These are phyloP conservation scores for Saccharomycopsis schoenii DNA, from an alignment of 805 yeast species.

Conservation along the genomic window DNA sequence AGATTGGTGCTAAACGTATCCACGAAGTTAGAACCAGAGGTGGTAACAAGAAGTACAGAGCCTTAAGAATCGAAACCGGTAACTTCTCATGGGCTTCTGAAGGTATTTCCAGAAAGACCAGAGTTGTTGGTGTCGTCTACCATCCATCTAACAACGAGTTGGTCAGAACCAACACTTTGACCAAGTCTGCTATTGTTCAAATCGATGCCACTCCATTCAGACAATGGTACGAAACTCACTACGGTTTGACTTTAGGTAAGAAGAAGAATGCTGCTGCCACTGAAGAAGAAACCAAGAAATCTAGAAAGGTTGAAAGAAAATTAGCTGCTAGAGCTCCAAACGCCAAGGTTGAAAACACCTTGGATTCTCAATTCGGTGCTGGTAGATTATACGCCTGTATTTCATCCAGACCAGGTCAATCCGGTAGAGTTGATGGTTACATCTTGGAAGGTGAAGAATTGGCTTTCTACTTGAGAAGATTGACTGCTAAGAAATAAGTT, in stretches of 20 bases:
- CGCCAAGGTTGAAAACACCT: constrained; percentile 81
- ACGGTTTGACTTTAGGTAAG: constrained; percentile 91
- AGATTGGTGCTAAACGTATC: constrained; percentile 97
- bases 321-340: constrained; percentile 82
- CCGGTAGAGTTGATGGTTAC: constrained; percentile 99
- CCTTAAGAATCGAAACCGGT: constrained; percentile 97
- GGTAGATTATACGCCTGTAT: constrained; percentile 98
- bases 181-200: constrained; percentile 98
- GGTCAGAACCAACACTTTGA: constrained; percentile 98
- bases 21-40: constrained; percentile 99
- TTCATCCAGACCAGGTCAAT: constrained; percentile 99
- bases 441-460: constrained; percentile 99
- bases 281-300: constrained; percentile 59
- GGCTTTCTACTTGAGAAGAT: constrained; percentile 99
- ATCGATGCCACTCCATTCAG: constrained; percentile 99
- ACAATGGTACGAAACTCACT: constrained; percentile 98
- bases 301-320: constrained; percentile 55
- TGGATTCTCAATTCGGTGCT: constrained; percentile 94
- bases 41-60: constrained; percentile 99
- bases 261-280: constrained; percentile 40
- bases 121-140: constrained; percentile 95
- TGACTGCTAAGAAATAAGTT: constrained; percentile 94
- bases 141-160: constrained; percentile 99
- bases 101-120: constrained; percentile 97
- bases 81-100: constrained; percentile 99